Evolutionary conservation across 2,329 filamentous ascomycete species (phyloP), one percentile per base, ranked within the genome.

Genomic region (Emmonsiellopsis sp.): DNA sequence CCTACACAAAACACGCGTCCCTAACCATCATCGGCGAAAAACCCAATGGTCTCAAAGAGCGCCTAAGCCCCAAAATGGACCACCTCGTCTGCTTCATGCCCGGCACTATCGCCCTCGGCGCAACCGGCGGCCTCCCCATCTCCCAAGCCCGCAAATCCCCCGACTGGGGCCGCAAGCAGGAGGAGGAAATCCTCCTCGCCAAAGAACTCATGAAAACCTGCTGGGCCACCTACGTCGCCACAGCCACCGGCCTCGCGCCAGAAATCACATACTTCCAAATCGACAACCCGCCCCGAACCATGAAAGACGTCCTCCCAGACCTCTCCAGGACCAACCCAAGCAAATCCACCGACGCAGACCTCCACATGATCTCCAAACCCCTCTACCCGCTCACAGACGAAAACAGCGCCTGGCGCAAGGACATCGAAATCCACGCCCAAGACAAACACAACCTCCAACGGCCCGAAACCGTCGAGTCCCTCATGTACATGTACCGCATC

Each of bases 401-500:
- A 43, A 56, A 61, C 3, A 60, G 58, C 21, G 67, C 75, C 50
- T 95, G 90, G 87, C 83, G 83, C 56, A 72, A 84, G 53, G 93
- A 97, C 66, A 92, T 86, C 62, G 73, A 82, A 13, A 84, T 98
- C 65, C 88, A 94, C 65, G 62, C 74, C n/a, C 79, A 82, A n/a
- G 93, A 98, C 68, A 75, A 79, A 51, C 93, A 97, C 73, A 98
- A 98, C 66, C 77, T 98, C 36, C 93, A 97, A 71, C 82, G 93
- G 34, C 93, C 93, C 0, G 93, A 98, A 74, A 96, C 93, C 0
- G 85, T 96, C n/a, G 93, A 98, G 74, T 91, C 85, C 55, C 74
- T 98, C 56, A 91, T 98, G 65, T 95, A 97, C 74, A 95, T 98
- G 90, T 98, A 92, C 87, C 85, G 93, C 57, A 95, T 98, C 68